Evolutionary conservation across 1,139 yeast species (phyloP).

Genomic region (Yamadazyma trypodendri): DNA sequence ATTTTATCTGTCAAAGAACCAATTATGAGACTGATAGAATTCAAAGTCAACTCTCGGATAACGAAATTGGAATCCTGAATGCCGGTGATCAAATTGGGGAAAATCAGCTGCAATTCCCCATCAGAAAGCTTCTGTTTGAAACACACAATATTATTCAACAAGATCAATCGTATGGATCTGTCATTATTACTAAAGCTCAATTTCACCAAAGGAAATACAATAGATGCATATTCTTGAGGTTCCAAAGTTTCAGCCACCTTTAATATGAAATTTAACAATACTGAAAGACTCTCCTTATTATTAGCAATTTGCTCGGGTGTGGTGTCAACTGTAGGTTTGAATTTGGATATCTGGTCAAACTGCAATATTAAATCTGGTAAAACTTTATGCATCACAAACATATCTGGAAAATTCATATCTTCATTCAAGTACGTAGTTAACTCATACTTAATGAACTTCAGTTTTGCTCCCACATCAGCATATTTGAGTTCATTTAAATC

Average conservation of each 20-base stretch:
- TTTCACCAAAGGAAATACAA: slow-evolving; percentile 59
- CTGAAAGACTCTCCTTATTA: slow-evolving; percentile 40
- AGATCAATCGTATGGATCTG: slow-evolving; percentile 69
- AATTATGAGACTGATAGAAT: slow-evolving; percentile 62
- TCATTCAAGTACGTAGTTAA: slow-evolving; percentile 25
- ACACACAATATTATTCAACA: slow-evolving; percentile 62
- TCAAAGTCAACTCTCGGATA: slow-evolving; percentile 78
- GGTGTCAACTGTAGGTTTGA: slow-evolving; percentile 21
- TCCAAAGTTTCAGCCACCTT: slow-evolving; percentile 43
- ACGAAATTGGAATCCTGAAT: slow-evolving; percentile 81
- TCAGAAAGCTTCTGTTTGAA: slow-evolving; percentile 54
- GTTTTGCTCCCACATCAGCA: slow-evolving; percentile 47
- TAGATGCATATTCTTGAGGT: slow-evolving; percentile 35
- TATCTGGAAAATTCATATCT: slow-evolving; percentile 41
- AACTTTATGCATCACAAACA: slow-evolving; percentile 60
- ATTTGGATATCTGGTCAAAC: slow-evolving; percentile 24
- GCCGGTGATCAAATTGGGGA: slow-evolving; percentile 69
- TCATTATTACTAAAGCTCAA: slow-evolving; percentile 66
- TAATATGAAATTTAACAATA: slow-evolving; percentile 46
- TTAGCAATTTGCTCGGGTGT: slow-evolving; percentile 31
- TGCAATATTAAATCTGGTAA: slow-evolving; percentile 61
- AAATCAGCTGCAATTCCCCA: slow-evolving; percentile 67
- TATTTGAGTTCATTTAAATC: slow-evolving; percentile 55
- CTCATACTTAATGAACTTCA: slow-evolving; percentile 49
- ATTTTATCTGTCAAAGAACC: slow-evolving; percentile 76